Conservation (phyloP, 331 rosid species). For the Cucumis variabilis region DNA sequence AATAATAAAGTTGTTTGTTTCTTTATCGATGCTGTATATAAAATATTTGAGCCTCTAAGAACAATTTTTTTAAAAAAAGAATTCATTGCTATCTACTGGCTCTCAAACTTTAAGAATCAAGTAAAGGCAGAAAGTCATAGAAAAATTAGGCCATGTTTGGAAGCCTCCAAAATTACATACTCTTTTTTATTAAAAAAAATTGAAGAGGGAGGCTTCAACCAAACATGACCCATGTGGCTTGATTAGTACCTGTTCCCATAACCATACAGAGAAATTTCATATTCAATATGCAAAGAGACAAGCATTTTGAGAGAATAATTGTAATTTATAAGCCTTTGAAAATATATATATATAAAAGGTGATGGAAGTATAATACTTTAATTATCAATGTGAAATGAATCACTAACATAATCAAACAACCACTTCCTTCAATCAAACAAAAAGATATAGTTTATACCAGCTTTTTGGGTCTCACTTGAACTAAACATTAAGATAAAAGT, state of each 20-base stretch:
- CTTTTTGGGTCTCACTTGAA: background rate
- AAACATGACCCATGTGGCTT: slow-evolving; percentile 59
- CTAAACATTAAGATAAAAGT: background rate
- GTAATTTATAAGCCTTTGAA: slow-evolving; percentile 9
- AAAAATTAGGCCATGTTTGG: slow-evolving; percentile 27
- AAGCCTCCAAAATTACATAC: slow-evolving; percentile 33
- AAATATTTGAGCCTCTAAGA: background rate
- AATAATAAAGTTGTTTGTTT: slow-evolving; percentile 26
- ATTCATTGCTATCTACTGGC: background rate
- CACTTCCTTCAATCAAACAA: background rate
- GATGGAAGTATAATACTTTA: background rate
- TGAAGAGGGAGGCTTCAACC: slow-evolving; percentile 32
- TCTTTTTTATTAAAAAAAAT: background rate
- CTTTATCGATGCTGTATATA: slow-evolving; percentile 11
- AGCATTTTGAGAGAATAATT: slow-evolving; percentile 21
- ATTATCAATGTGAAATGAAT: slow-evolving; percentile 31
- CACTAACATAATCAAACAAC: background rate
- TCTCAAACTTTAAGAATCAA: slow-evolving; percentile 23
- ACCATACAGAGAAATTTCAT: slow-evolving; percentile 34
- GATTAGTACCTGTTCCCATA: slow-evolving; percentile 47
- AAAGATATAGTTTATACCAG: slow-evolving; percentile 18
- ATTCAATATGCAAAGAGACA: slow-evolving; percentile 41
- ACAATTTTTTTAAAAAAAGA: background rate
- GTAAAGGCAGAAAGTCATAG: slow-evolving; percentile 16
- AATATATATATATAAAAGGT: background rate